phyloP scores from a whole-genome alignment of 345 rosid genomes.

The Populus deltoides region DNA sequence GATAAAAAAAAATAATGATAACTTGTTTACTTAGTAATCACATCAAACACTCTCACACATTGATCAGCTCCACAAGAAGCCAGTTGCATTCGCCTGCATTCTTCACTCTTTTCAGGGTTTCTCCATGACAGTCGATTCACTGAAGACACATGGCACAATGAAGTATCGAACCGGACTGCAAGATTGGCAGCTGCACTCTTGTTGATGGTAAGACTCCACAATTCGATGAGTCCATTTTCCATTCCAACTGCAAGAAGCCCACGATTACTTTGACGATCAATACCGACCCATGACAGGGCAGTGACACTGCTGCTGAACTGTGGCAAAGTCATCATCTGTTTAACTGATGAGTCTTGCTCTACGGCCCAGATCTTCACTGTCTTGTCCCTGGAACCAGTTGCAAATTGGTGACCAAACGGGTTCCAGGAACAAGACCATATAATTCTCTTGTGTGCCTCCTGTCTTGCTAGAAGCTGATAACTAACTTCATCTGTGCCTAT shows the following conservation, averaged over 20 bases:
- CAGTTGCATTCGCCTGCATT: constrained; percentile 38
- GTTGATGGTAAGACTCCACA: constrained; percentile 46
- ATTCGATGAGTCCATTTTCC: constrained; percentile 74
- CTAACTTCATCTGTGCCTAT: constrained; percentile 43
- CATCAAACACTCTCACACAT: constrained; percentile 73
- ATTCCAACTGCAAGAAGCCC: constrained; percentile 77
- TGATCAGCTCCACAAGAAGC: constrained; percentile 88
- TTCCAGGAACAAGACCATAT: constrained; percentile 99
- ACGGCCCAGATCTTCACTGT: constrained; percentile 88
- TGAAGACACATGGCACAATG: constrained; percentile 74
- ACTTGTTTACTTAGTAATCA: constrained; percentile 19
- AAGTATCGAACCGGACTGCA: constrained; percentile 43
- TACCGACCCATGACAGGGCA: constrained; percentile 75
- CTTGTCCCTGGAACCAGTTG: constrained; percentile 93
- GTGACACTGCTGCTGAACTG: constrained; percentile 76
- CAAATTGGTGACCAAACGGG: constrained; percentile 80
- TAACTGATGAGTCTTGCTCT: constrained; percentile 42
- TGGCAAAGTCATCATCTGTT: constrained; percentile 53
- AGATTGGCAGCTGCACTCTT: constrained; percentile 33
- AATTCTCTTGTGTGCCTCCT: constrained; percentile 92
- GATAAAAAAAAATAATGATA: neutral
- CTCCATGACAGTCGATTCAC: constrained; percentile 78
- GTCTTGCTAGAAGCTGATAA: constrained; percentile 58
- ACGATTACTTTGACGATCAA: constrained; percentile 44
- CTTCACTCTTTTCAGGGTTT: constrained; percentile 34